Conservation (phyloP, 164 flowering plant species). For the Piper longum region DNA sequence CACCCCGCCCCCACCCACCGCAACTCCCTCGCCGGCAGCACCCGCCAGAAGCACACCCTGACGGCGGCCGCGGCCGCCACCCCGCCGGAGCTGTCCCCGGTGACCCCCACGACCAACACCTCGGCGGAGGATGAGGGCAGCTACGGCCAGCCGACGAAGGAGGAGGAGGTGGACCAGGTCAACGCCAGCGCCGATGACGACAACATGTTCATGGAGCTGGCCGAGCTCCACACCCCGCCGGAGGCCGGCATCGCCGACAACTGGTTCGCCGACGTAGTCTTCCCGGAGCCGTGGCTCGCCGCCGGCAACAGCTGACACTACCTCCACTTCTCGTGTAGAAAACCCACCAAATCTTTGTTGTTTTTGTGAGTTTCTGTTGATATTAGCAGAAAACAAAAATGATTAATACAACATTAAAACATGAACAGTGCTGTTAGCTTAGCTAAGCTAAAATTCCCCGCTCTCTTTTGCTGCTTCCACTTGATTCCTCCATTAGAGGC, state of each 20-base stretch:
- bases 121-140: slow-evolving; percentile 8
- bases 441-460: too few species aligned
- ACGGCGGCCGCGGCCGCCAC: not conserved
- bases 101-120: slow-evolving; percentile 15
- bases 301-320: slow-evolving; percentile 32
- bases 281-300: slow-evolving; percentile 31
- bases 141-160: slow-evolving; percentile 8
- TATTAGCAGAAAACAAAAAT: too few species aligned
- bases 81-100: slow-evolving; percentile 20
- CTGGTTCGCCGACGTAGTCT: slow-evolving; percentile 23
- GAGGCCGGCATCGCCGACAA: slow-evolving; percentile 17
- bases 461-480: too few species aligned
- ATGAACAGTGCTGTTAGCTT: too few species aligned
- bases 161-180: slow-evolving; percentile 12
- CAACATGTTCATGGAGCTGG: slow-evolving; percentile 61
- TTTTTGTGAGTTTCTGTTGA: not conserved
- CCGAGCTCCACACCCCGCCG: slow-evolving; percentile 21
- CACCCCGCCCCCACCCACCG: slow-evolving; percentile 92
- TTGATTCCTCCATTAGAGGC: too few species aligned
- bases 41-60: slow-evolving; percentile 42
- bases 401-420: too few species aligned
- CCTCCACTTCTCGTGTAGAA: not conserved
- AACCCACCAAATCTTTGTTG: too few species aligned
- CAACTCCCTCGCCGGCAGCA: slow-evolving; percentile 90
- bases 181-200: slow-evolving; percentile 28